These are phyloP conservation scores for Paramicrosporidium saccamoebae DNA, from an alignment of 371 early-diverging fungal genomes.

Conservation along the genomic window DNA sequence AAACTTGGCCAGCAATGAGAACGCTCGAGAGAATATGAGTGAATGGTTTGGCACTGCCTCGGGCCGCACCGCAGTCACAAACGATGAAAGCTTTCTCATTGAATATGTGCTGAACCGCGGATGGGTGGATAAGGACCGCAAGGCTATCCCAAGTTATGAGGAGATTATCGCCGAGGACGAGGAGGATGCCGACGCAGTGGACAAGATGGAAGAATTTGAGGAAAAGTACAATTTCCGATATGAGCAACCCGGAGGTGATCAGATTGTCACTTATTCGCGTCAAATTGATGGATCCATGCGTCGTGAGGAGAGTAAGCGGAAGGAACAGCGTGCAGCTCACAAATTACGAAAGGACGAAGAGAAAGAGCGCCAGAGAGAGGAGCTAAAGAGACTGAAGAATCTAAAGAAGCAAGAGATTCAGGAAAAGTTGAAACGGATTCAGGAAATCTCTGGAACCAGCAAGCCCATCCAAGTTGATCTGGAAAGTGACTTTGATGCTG, in stretches of 20 bases:
- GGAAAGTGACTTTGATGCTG: conserved; percentile 64
- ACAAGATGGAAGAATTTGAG: conserved; percentile 55
- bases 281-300: conserved; percentile 27
- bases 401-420: conserved; percentile 43
- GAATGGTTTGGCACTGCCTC: neutral
- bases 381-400: conserved; percentile 58
- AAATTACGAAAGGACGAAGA: conserved; percentile 28
- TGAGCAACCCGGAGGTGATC: conserved; percentile 37
- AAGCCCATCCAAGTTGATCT: conserved; percentile 16
- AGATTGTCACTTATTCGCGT: conserved; percentile 34
- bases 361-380: conserved; percentile 26
- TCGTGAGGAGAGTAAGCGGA: conserved; percentile 33
- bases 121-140: conserved; percentile 51
- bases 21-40: conserved; percentile 1
- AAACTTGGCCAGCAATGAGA: conserved; percentile 14
- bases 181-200: conserved; percentile 23
- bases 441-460: conserved; percentile 41
- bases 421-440: conserved; percentile 34
- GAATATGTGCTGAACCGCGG: conserved; percentile 58
- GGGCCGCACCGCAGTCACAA: conserved; percentile 1
- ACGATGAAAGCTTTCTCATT: conserved; percentile 55
- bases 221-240: conserved; percentile 61
- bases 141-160: conserved; percentile 15
- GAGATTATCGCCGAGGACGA: conserved; percentile 22
- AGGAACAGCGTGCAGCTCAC: conserved; percentile 19